phyloP scores from a whole-genome alignment of 441 rosid genomes.

The Arabidopsis lyrata region DNA sequence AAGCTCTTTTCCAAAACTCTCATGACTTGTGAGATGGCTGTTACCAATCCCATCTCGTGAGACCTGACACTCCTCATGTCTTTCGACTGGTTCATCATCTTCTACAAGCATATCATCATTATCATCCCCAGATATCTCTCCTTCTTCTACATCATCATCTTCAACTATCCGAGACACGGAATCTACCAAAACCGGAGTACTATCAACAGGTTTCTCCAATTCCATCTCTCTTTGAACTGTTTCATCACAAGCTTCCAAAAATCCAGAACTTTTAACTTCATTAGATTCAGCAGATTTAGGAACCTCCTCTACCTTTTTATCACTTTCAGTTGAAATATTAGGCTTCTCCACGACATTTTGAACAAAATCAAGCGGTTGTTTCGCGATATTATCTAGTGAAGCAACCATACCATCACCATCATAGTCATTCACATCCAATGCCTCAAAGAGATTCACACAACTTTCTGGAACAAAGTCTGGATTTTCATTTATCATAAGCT shows the following conservation, averaged over 20 bases:
- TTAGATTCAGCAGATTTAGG: conserved; percentile 25
- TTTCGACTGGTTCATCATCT: conserved; percentile 43
- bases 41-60: conserved; percentile 39
- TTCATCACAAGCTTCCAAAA: conserved; percentile 43
- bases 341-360: conserved; percentile 41
- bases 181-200: conserved; percentile 32
- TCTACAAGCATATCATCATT: conserved; percentile 43
- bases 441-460: conserved; percentile 33
- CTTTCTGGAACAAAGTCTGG: conserved; percentile 44
- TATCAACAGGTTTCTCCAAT: conserved; percentile 42
- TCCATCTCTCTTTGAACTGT: conserved; percentile 48
- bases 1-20: conserved; percentile 37
- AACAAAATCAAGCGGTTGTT: conserved; percentile 43
- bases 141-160: conserved; percentile 68
- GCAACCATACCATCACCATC: conserved; percentile 38
- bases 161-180: conserved; percentile 45
- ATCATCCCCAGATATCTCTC: conserved; percentile 66
- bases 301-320: conserved; percentile 39
- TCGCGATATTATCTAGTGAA: conserved; percentile 27
- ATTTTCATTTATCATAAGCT: conserved; percentile 54
- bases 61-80: conserved; percentile 45
- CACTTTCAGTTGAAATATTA: conserved; percentile 23
- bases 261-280: conserved; percentile 42
- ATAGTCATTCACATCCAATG: conserved; percentile 42
- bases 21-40: conserved; percentile 14